Evolutionary conservation across 306 rosid genomes (phyloP).

Genomic region (Dryas drummondii): DNA sequence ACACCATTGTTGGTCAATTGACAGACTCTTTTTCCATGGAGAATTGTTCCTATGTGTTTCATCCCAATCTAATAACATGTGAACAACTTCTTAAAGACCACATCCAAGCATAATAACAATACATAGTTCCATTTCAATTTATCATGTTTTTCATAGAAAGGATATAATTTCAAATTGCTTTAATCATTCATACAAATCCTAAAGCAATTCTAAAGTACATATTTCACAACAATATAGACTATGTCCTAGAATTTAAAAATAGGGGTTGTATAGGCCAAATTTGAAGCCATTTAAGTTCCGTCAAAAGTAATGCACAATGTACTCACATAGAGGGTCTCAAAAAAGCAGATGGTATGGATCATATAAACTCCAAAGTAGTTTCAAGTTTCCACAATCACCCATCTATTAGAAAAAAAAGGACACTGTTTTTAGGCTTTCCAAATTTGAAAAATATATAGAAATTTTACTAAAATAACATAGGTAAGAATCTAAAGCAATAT

Average conservation of each 20-base stretch:
- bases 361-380: background rate
- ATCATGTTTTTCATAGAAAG: background rate
- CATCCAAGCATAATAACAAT: background rate
- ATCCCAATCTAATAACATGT: background rate
- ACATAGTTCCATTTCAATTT: background rate
- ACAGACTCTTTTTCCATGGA: background rate
- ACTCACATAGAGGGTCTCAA: background rate
- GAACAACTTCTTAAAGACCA: background rate
- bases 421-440: background rate
- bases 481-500: background rate
- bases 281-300: background rate
- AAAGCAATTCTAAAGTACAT: background rate
- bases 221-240: background rate
- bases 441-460: background rate
- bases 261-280: background rate
- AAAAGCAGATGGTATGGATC: background rate
- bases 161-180: background rate
- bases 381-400: background rate
- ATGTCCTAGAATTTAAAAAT: too few relatives aligned
- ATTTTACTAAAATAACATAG: background rate
- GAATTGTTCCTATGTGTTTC: background rate
- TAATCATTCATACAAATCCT: background rate
- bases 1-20: slow-evolving; percentile 1
- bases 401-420: background rate
- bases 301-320: background rate